These are phyloP conservation scores for Neonectria hederae DNA, from an alignment of 2,329 filamentous ascomycete genomes.

Conservation along the genomic window DNA sequence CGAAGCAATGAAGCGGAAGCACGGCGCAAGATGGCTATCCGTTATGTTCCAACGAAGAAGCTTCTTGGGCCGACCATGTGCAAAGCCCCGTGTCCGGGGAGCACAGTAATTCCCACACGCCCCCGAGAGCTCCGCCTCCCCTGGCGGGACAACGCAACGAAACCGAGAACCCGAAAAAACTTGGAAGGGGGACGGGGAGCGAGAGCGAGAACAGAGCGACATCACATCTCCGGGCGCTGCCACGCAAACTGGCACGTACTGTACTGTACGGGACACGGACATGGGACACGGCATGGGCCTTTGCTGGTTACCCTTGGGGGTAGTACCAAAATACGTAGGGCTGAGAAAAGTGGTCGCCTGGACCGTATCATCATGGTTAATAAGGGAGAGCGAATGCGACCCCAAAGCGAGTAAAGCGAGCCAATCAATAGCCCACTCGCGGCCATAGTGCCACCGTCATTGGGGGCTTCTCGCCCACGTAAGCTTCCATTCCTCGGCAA, in stretches of 20 bases:
- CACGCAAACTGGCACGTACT: constrained; percentile 1
- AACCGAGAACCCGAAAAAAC: constrained; percentile 1
- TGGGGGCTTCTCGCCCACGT: constrained; percentile 7
- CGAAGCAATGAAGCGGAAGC: neutral
- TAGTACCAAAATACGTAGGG: constrained; percentile 16
- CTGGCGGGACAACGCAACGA: neutral
- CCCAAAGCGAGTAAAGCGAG: constrained; percentile 4
- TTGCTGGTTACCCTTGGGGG: neutral
- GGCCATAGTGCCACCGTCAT: neutral
- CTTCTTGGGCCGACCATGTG: neutral
- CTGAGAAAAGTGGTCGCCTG: constrained; percentile 14
- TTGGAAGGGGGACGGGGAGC: neutral
- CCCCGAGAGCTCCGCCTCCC: constrained; percentile 1
- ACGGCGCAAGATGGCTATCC: neutral
- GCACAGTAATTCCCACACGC: neutral
- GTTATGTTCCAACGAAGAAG: neutral
- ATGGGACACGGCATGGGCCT: neutral
- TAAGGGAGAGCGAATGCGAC: constrained; percentile 11
- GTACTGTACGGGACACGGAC: neutral
- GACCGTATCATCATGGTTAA: neutral
- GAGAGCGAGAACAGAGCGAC: neutral
- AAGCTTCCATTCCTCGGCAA: neutral
- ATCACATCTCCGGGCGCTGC: neutral
- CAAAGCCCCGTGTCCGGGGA: neutral
- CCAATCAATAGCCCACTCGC: constrained; percentile 6